A percentile compares a stretch with the other conserved stretches of the same genome.
Conservation (phyloP, 139 green algal genomes). For the Desmodesmus armatus region DNA sequence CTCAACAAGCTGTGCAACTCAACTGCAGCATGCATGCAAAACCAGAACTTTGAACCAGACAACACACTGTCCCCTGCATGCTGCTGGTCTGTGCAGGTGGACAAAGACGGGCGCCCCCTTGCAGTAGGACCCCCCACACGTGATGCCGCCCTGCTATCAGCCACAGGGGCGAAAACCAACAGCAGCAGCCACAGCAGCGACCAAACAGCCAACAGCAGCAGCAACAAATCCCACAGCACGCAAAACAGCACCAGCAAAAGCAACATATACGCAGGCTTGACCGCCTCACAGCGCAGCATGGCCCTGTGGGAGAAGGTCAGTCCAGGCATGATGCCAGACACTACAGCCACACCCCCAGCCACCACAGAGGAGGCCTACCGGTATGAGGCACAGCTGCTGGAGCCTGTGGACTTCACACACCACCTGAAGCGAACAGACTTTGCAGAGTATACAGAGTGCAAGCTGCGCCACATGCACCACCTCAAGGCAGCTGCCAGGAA, state of each 20-base stretch:
- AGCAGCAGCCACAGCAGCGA: neutral
- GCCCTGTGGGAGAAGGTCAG: conserved; percentile 34
- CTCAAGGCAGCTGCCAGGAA: conserved; percentile 29
- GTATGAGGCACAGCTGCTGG: neutral
- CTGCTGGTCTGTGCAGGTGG: neutral
- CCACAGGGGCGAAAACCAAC: no score
- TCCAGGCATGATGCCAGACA: conserved; percentile 46
- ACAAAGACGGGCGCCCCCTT: conserved; percentile 5
- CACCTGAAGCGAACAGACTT: conserved; percentile 47
- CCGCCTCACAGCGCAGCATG: conserved; percentile 31
- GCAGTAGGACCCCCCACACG: conserved; percentile 9
- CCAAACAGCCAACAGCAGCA: conserved; percentile 2
- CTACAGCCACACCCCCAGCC: conserved; percentile 15
- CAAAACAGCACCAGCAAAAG: neutral
- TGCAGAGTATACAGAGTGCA: conserved; percentile 37
- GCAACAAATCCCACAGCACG: conserved; percentile 10
- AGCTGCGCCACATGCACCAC: conserved; percentile 30
- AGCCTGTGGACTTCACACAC: conserved; percentile 21
- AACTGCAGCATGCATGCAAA: neutral
- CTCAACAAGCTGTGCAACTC: neutral
- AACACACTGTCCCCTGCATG: neutral
- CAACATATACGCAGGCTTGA: neutral
- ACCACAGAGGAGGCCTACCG: conserved; percentile 1
- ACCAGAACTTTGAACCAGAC: neutral
- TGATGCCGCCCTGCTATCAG: no score